Conservation (phyloP, 805 yeast genomes). For the Priceomyces carsonii region DNA sequence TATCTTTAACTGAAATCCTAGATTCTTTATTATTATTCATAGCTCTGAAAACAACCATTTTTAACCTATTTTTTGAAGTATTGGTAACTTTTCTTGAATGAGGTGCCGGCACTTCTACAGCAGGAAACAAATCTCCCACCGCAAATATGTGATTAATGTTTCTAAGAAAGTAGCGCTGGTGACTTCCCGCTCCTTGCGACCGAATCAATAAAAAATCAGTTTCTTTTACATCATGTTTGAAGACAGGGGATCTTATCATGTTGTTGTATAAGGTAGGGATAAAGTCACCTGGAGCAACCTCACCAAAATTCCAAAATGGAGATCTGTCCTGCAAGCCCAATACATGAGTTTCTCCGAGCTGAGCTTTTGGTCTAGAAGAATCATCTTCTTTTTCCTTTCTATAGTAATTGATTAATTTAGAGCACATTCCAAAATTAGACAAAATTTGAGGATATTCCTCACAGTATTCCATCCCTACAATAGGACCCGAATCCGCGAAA, state of each 20-base stretch:
- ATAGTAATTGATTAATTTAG: conserved; percentile 89
- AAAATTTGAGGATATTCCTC: conserved; percentile 85
- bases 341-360: conserved; percentile 93
- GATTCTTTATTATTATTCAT: conserved; percentile 73
- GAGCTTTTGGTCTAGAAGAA: conserved; percentile 78
- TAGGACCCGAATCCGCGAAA: conserved; percentile 76
- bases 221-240: conserved; percentile 72
- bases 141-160: conserved; percentile 72
- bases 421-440: conserved; percentile 94
- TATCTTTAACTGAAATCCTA: conserved; percentile 81
- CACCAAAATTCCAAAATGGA: conserved; percentile 98
- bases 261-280: conserved; percentile 94
- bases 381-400: conserved; percentile 83
- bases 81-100: conserved; percentile 95
- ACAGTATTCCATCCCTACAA: conserved; percentile 81
- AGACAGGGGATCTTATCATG: conserved; percentile 89
- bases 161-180: conserved; percentile 68
- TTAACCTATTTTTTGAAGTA: conserved; percentile 84
- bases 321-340: conserved; percentile 95
- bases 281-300: conserved; percentile 89
- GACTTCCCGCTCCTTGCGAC: conserved; percentile 78
- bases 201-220: conserved; percentile 84
- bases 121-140: conserved; percentile 92
- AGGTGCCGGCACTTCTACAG: conserved; percentile 95
- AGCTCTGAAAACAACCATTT: conserved; percentile 90